Evolutionary conservation across 148 eudicot genomes (phyloP), one percentile per base, ranked within the genome.

Genomic region (Chenopodium album): DNA sequence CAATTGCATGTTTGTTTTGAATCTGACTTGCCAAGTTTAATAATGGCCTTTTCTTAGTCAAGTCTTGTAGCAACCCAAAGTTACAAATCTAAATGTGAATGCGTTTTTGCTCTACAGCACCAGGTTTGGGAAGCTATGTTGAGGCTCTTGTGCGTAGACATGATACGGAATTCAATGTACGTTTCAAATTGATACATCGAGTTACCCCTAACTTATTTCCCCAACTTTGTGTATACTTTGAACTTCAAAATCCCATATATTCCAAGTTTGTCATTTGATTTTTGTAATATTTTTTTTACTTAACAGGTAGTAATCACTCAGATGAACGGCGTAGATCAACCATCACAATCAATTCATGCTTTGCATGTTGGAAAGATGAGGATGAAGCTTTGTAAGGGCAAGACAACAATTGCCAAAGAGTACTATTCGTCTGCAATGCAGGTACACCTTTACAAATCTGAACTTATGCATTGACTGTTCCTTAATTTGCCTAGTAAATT

Each of bases 321-420:
- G 79, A 92, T 94, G 91, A 97, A 97, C 66, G 98, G 94, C 22
- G 84, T 54, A 32, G 97, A 97, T 82, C 88, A 92, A 81, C 85
- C 89, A 60, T 90, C 95, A 32, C 91, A 91, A 77, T 91, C 92
- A 31, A 92, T 97, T 79, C 94, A 94, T 82, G 90, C 87, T 70
- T 94, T 97, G 81, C 98, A 94, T 79, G 85, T 97, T 37, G 98
- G 99, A 67, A 97, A 94, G 86, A 94, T 97, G 99, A 91, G 99
- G 84, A 94, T 97, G 90, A 97, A 97, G 84, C 97, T 97, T 77
- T 87, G 92, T 75, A 94, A 87, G 86, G 95, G 97, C 79, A 92
- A 94, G 84, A 82, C 97, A 84, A 94, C 93, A 22, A 85, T 92
- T 48, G 92, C 91, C 50, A 97, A 94, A 81, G 99, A 97, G 83